A percentile compares a stretch with the other conserved stretches of the same genome.
Conservation (phyloP, 139 green algal genomes). For the Pleodorina starrii region DNA sequence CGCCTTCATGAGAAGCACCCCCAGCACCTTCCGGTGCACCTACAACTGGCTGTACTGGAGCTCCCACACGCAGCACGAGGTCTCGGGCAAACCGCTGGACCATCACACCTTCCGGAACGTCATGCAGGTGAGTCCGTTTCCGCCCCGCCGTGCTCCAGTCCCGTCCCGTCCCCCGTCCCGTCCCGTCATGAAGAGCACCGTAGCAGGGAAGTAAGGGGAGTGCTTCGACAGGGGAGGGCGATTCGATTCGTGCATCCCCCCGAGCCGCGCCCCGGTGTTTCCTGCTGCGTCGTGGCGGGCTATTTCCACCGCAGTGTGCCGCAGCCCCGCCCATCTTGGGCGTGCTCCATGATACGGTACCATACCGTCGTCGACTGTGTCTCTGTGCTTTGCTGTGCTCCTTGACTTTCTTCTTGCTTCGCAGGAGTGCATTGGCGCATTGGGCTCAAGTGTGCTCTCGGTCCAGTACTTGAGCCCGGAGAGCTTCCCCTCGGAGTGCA, state of each 20-base stretch:
- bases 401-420: background rate
- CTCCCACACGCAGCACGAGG: background rate
- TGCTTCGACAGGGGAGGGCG: no score
- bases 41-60: constrained; percentile 50
- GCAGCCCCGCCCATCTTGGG: no score
- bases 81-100: constrained; percentile 23
- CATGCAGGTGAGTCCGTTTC: constrained; percentile 34
- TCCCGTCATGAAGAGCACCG: no score
- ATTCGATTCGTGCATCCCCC: no score
- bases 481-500: constrained; percentile 23
- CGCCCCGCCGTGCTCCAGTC: no score
- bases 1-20: background rate
- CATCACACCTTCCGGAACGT: constrained; percentile 38
- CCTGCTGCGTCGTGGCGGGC: no score
- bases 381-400: background rate
- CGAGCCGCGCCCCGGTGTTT: no score
- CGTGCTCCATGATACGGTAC: background rate
- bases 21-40: constrained; percentile 18
- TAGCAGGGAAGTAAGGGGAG: no score
- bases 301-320: no score
- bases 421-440: constrained; percentile 16
- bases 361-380: background rate
- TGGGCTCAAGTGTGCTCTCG: background rate
- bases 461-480: constrained; percentile 22
- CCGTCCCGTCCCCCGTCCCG: no score